Base-by-base conservation (phyloP, 768 basidiomycete species). In the Phaeotremella skinneri region DNA sequence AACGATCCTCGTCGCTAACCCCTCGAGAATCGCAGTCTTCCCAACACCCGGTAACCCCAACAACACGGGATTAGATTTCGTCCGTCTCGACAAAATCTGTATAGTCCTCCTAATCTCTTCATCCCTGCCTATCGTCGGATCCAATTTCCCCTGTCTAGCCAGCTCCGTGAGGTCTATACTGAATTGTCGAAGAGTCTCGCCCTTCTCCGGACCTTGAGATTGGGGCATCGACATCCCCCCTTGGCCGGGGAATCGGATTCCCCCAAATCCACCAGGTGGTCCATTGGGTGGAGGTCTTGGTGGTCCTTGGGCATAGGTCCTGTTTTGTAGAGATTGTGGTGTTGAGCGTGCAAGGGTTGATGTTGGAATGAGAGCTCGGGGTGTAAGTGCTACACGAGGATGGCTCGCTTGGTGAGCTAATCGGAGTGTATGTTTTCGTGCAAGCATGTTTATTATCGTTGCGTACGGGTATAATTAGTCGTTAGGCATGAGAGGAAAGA, bases 11-110 rank as follows among this genome's bases (percentile, higher is more conserved):
- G 84, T 87, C 0, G 91, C 91, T 16, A 96, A 81, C 2, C 91
- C 91, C 78, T 93, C 91, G 13, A 93, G 74, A 52, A 94, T 91
- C 0, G 91, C 90, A 0, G 91, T 94, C 79, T 96, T 96, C 0
- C 91, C 91, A 13, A 92, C 90, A 58, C 91, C 91, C 2, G 91
- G 89, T 25, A 89, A 86, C 85, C 88, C 64, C 20, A 78, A 61
- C 26, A 78, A 59, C 0, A 93, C 90, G 3, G 91, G 91, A 68
- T 94, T 93, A 6, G 88, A 90, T 76, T 96, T 96, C 1, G 91
- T 94, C 68, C 92, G 78, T 42, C 91, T 81, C 25, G 89, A 91
- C 7, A 93, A 80, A 68, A 93, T 93, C 78, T 94, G 91, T 58
- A 94, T 87, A 1, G 91, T 93, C 49, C 91, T 81, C 7, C 90